Percentiles rank a stretch among this genome's conserved stretches.
Evolutionary conservation across 2,329 filamentous ascomycete species (phyloP).

Genomic region (Aspergillus persii): DNA sequence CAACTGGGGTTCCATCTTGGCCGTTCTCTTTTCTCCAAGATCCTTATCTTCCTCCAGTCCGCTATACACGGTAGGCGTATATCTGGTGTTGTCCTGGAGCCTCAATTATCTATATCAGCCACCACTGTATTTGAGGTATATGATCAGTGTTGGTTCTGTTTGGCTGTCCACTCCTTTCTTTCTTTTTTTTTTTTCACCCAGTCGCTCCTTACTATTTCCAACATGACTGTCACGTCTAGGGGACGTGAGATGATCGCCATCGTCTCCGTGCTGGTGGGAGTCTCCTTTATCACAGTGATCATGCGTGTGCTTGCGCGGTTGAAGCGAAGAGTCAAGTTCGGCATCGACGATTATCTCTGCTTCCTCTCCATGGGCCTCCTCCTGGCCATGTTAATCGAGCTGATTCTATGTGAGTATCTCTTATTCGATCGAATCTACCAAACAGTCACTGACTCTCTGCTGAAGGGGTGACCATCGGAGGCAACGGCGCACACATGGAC

Average conservation of each 20-base stretch:
- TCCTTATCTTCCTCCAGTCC: slow-evolving; percentile 13
- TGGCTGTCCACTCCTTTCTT: background rate
- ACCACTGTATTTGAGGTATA: background rate
- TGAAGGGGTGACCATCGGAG: slow-evolving; percentile 33
- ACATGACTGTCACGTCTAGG: slow-evolving; percentile 26
- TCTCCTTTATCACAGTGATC: slow-evolving; percentile 25
- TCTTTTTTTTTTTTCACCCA: background rate
- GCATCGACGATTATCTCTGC: slow-evolving; percentile 33
- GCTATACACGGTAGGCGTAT: background rate
- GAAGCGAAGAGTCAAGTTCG: slow-evolving; percentile 28
- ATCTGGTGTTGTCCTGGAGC: background rate
- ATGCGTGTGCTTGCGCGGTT: slow-evolving; percentile 28
- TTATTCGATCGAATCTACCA: background rate
- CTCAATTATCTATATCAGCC: background rate
- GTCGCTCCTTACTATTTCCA: slow-evolving; percentile 6
- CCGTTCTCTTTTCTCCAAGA: slow-evolving; percentile 7
- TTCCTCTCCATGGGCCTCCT: slow-evolving; percentile 25
- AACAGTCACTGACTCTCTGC: slow-evolving; percentile 9
- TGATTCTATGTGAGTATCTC: slow-evolving; percentile 27
- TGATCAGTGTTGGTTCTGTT: background rate
- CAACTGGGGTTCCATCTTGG: background rate
- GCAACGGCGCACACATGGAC: slow-evolving; percentile 26
- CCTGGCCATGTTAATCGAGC: slow-evolving; percentile 30
- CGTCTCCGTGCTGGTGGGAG: slow-evolving; percentile 28
- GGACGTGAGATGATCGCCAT: slow-evolving; percentile 31